Conservation (phyloP, 805 yeast species). For the Saccharomycopsis fodiens region DNA sequence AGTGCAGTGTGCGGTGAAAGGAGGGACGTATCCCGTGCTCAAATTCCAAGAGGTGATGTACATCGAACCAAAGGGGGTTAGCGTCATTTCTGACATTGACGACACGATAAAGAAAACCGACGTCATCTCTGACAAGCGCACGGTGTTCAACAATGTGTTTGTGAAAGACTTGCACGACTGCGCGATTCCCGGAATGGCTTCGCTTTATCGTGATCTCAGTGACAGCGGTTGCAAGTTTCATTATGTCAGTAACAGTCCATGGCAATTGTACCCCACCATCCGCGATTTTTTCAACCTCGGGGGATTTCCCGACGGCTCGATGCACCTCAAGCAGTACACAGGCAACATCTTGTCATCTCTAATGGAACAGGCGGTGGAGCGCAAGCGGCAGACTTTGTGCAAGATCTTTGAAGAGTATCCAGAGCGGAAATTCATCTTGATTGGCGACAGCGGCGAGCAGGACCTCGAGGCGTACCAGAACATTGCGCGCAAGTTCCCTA, state of each 20-base stretch:
- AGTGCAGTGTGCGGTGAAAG: slow-evolving; percentile 41
- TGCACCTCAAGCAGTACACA: slow-evolving; percentile 79
- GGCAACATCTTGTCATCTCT: slow-evolving; percentile 78
- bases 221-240: slow-evolving; percentile 54
- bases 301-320: slow-evolving; percentile 69
- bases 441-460: slow-evolving; percentile 95
- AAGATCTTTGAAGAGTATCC: slow-evolving; percentile 70
- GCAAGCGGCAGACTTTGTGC: slow-evolving; percentile 61
- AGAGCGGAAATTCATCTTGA: slow-evolving; percentile 63
- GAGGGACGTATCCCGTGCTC: slow-evolving; percentile 32
- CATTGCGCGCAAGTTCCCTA: slow-evolving; percentile 54
- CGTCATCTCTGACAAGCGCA: slow-evolving; percentile 79
- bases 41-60: slow-evolving; percentile 38
- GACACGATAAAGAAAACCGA: slow-evolving; percentile 92
- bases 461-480: slow-evolving; percentile 88
- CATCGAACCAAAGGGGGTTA: slow-evolving; percentile 45
- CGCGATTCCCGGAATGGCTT: slow-evolving; percentile 64
- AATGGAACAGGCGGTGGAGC: slow-evolving; percentile 79
- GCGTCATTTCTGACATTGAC: slow-evolving; percentile 85
- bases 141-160: slow-evolving; percentile 71
- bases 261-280: slow-evolving; percentile 69
- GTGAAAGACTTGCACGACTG: slow-evolving; percentile 59
- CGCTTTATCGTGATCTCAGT: slow-evolving; percentile 57
- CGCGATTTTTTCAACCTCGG: slow-evolving; percentile 41
- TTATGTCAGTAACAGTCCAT: slow-evolving; percentile 93